Evolutionary conservation across 805 yeast genomes (phyloP).

Genomic region (Kregervanrija fluxuum): DNA sequence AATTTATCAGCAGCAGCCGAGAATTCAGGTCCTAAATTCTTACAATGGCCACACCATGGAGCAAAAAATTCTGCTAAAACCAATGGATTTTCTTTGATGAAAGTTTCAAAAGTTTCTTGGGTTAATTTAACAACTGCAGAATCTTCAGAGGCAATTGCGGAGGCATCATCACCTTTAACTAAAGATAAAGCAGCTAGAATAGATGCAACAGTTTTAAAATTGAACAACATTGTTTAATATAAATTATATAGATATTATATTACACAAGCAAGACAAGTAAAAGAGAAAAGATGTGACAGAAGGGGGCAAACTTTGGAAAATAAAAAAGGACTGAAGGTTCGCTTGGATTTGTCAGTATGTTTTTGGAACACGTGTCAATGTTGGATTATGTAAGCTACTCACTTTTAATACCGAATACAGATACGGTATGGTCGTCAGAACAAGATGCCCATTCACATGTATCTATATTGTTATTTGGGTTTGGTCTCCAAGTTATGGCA

Average conservation of each 20-base stretch:
- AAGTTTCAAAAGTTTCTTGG: slow-evolving; percentile 54
- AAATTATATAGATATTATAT: too few relatives aligned
- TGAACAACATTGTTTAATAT: slow-evolving; percentile 25
- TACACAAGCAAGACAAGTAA: too few relatives aligned
- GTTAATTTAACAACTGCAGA: slow-evolving; percentile 83
- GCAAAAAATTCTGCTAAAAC: slow-evolving; percentile 86
- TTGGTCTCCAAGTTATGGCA: slow-evolving; percentile 65
- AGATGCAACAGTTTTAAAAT: slow-evolving; percentile 32
- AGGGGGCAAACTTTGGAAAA: too few relatives aligned
- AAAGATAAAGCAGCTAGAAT: slow-evolving; percentile 32
- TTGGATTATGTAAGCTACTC: too few relatives aligned
- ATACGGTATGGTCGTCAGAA: slow-evolving; percentile 53
- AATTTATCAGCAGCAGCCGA: slow-evolving; percentile 63
- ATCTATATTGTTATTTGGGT: slow-evolving; percentile 19
- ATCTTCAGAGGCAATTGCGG: slow-evolving; percentile 71
- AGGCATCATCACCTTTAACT: slow-evolving; percentile 34
- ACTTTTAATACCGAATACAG: too few relatives aligned
- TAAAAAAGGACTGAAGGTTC: too few relatives aligned
- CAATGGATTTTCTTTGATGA: slow-evolving; percentile 64
- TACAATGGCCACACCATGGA: slow-evolving; percentile 98
- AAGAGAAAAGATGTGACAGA: too few relatives aligned
- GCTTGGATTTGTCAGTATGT: too few relatives aligned
- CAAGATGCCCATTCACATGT: slow-evolving; percentile 59
- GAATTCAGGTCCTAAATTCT: slow-evolving; percentile 76
- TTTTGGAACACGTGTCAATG: too few relatives aligned